These are phyloP conservation scores for sunflower (Helianthus annuus) DNA, from an alignment of 129 eudicot species.

Conservation along the genomic window HanXRQr2.0-SUNRISE NC_035447.2:123088309-123088808, in stretches of 20 bases:
- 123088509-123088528: constrained; percentile 61
- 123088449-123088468: constrained; percentile 17
- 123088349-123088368: constrained; percentile 55
- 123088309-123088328: constrained; percentile 49
- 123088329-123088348: constrained; percentile 55
- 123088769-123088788: not conserved
- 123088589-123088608: not conserved
- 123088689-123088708: constrained; percentile 50
- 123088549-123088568: not conserved
- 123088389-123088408: not conserved
- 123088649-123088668: constrained; percentile 50
- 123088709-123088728: constrained; percentile 55
- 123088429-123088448: not conserved
- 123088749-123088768: not conserved
- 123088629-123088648: constrained; percentile 52
- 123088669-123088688: constrained; percentile 50
- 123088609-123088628: constrained; percentile 50
- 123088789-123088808: constrained; percentile 18
- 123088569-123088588: not conserved
- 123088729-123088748: not conserved
- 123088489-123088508: constrained; percentile 56
- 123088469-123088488: constrained; percentile 50
- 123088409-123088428: constrained; percentile 15
- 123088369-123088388: constrained; percentile 34
- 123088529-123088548: constrained; percentile 44